Evolutionary conservation across 2,329 filamentous ascomycete genomes (phyloP).

Genomic region (Talaromyces atroroseus): DNA sequence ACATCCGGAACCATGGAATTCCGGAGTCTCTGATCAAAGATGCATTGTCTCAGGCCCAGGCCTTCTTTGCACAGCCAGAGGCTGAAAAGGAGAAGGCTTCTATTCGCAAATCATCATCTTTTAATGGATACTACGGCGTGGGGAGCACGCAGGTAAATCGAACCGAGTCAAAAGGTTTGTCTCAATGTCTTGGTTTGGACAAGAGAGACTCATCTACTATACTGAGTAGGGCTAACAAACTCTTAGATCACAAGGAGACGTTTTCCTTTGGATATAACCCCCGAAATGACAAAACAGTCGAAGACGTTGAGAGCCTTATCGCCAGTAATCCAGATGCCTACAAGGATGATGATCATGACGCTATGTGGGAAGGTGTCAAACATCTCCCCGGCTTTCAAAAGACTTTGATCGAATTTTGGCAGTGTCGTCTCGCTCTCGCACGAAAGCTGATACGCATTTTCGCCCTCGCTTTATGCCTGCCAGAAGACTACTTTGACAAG

Average conservation of each 20-base stretch:
- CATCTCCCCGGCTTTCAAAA: constrained; percentile 40
- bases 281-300: constrained; percentile 44
- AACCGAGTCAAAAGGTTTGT: constrained; percentile 27
- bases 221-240: background rate
- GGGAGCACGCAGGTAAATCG: constrained; percentile 27
- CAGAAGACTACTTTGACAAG: constrained; percentile 52
- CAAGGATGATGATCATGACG: background rate
- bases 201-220: too few species aligned
- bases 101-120: constrained; percentile 35
- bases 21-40: background rate
- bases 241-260: constrained; percentile 47
- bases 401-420: constrained; percentile 45
- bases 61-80: constrained; percentile 4
- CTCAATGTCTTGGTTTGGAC: constrained; percentile 25
- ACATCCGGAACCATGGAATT: constrained; percentile 32
- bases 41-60: background rate
- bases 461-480: constrained; percentile 50
- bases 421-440: constrained; percentile 46
- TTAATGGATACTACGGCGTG: constrained; percentile 43
- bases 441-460: constrained; percentile 49
- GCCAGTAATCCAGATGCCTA: constrained; percentile 40
- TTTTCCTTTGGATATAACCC: constrained; percentile 52
- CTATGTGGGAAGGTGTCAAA: constrained; percentile 17
- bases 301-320: constrained; percentile 39
- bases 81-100: constrained; percentile 25